These are phyloP conservation scores for Pseudoneurospora amorphoporcata DNA, from an alignment of 495 filamentous ascomycete species.

Conservation along the genomic window DNA sequence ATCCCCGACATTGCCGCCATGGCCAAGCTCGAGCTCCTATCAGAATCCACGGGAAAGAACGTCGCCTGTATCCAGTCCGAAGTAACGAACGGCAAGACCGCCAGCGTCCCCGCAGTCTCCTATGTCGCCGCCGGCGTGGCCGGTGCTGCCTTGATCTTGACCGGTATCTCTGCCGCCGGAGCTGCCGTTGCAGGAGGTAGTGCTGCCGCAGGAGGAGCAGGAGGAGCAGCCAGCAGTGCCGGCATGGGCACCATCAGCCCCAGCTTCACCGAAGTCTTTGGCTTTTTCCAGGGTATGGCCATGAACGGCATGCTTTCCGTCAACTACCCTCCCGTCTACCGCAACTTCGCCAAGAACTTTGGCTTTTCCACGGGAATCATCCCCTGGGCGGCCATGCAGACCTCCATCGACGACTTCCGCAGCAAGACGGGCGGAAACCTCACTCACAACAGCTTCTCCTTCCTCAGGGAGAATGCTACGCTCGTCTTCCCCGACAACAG, in stretches of 20 bases:
- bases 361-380: conserved; percentile 82
- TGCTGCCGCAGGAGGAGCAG: conserved; percentile 19
- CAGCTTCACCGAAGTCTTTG: conserved; percentile 75
- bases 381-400: conserved; percentile 69
- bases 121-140: conserved; percentile 82
- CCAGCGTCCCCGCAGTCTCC: conserved; percentile 61
- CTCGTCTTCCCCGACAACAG: conserved; percentile 50
- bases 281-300: conserved; percentile 87
- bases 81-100: conserved; percentile 80
- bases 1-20: conserved; percentile 85
- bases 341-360: conserved; percentile 85
- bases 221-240: conserved; percentile 37
- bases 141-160: conserved; percentile 69
- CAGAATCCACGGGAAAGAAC: conserved; percentile 42
- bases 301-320: conserved; percentile 94
- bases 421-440: conserved; percentile 74
- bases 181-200: conserved; percentile 43
- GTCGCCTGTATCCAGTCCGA: conserved; percentile 77
- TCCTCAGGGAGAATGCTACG: conserved; percentile 56
- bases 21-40: conserved; percentile 66
- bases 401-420: conserved; percentile 78
- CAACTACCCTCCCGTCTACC: conserved; percentile 75
- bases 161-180: conserved; percentile 59
- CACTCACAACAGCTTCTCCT: conserved; percentile 64
- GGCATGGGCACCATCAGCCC: conserved; percentile 67